Percentiles rank a stretch among this genome's conserved stretches.
phyloP scores from a whole-genome alignment of 2,329 filamentous ascomycete species.

The Colletotrichum tofieldiae region DNA sequence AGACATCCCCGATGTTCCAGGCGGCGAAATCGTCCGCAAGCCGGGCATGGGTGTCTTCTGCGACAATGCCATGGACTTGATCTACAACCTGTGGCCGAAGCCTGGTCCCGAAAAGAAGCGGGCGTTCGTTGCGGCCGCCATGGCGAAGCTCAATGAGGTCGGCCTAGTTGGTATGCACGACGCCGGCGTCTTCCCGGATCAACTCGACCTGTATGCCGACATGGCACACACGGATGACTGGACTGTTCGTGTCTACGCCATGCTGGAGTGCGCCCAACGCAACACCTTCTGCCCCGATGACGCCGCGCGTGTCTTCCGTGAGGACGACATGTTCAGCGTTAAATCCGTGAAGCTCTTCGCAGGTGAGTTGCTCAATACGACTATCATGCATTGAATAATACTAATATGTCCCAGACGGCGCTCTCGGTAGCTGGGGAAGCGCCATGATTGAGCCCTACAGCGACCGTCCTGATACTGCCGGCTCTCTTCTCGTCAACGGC shows the following conservation, averaged over 20 bases:
- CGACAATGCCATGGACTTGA: slow-evolving; percentile 79
- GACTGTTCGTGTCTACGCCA: slow-evolving; percentile 76
- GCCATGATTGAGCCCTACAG: slow-evolving; percentile 80
- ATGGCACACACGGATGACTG: slow-evolving; percentile 67
- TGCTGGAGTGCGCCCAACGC: slow-evolving; percentile 76
- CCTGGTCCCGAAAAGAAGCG: slow-evolving; percentile 68
- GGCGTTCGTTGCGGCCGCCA: slow-evolving; percentile 71
- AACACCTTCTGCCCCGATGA: slow-evolving; percentile 75
- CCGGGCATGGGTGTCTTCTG: slow-evolving; percentile 80
- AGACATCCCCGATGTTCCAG: slow-evolving; percentile 68
- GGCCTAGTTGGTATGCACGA: slow-evolving; percentile 80
- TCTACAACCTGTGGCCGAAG: slow-evolving; percentile 71
- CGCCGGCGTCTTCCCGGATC: slow-evolving; percentile 72
- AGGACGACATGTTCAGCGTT: slow-evolving; percentile 70
- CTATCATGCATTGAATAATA: slow-evolving; percentile 16
- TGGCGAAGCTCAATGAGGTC: slow-evolving; percentile 73
- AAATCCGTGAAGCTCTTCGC: slow-evolving; percentile 80
- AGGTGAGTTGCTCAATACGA: slow-evolving; percentile 58
- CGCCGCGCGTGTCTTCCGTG: slow-evolving; percentile 59
- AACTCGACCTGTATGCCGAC: slow-evolving; percentile 68
- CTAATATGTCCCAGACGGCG: slow-evolving; percentile 67
- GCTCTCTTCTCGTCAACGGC: slow-evolving; percentile 78
- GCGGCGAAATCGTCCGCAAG: slow-evolving; percentile 74
- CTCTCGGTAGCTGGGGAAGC: slow-evolving; percentile 80
- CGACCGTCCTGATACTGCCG: slow-evolving; percentile 73